Percentiles rank a stretch among this genome's conserved stretches.
These are phyloP conservation scores for Irpex sp. DNA, from an alignment of 1,284 basidiomycete genomes.

Conservation along the genomic window DNA sequence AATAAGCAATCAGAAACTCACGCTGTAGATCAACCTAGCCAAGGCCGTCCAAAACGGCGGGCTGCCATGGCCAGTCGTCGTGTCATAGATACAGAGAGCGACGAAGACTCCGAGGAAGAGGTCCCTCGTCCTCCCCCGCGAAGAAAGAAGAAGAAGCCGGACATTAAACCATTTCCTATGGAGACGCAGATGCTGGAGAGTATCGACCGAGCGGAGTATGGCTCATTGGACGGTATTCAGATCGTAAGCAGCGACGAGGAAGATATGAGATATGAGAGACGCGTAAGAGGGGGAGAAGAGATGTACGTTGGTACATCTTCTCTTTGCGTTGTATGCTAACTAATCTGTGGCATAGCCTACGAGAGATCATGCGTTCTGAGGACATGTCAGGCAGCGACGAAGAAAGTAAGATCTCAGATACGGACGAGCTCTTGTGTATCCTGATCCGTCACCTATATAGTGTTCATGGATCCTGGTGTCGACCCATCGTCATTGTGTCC, in stretches of 20 bases:
- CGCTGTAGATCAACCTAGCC: neutral
- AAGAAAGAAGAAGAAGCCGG: constrained; percentile 1
- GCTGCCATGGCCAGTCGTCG: constrained; percentile 1
- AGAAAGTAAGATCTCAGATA: constrained; percentile 12
- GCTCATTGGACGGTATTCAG: constrained; percentile 28
- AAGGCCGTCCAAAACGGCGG: neutral
- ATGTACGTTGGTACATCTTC: constrained; percentile 19
- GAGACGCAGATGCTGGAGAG: constrained; percentile 38
- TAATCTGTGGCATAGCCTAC: constrained; percentile 9
- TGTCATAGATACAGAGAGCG: constrained; percentile 12
- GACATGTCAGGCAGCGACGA: constrained; percentile 21
- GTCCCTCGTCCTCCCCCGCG: neutral
- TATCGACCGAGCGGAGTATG: constrained; percentile 34
- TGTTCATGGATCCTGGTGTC: constrained; percentile 38
- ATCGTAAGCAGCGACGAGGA: constrained; percentile 19
- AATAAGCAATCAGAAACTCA: neutral
- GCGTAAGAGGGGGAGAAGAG: constrained; percentile 24
- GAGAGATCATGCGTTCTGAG: constrained; percentile 21
- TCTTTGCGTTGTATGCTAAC: neutral
- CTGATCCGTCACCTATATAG: constrained; percentile 31
- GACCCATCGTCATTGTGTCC: constrained; percentile 72
- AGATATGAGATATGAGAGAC: constrained; percentile 31
- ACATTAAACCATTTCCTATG: constrained; percentile 49
- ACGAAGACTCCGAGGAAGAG: constrained; percentile 14
- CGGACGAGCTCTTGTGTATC: neutral